Conservation (phyloP, 2,329 filamentous ascomycete genomes). For the Leptographium lundbergii region DNA sequence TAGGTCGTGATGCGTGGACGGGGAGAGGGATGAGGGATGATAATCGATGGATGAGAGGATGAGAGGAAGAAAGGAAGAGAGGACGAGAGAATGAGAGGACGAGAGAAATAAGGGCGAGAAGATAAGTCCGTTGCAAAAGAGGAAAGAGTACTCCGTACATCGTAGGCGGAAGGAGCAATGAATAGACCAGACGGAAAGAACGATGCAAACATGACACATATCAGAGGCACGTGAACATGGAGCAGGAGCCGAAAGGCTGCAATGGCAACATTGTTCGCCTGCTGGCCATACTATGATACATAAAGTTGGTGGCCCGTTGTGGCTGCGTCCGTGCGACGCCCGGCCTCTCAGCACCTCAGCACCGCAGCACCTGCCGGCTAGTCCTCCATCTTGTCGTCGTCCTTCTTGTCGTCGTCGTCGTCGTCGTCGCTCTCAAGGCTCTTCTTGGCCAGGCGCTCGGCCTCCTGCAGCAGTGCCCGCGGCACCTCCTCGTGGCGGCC, state of each 20-base stretch:
- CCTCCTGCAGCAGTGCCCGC: conserved; percentile 79
- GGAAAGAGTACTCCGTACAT: not conserved
- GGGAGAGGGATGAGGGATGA: not conserved
- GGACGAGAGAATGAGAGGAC: not conserved
- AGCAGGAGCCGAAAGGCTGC: not conserved
- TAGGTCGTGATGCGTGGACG: not conserved
- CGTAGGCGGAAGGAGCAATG: not conserved
- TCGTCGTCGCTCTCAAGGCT: conserved; percentile 79
- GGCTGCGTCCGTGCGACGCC: too few species aligned
- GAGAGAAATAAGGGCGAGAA: not conserved
- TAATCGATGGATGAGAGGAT: not conserved
- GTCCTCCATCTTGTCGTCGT: conserved; percentile 81
- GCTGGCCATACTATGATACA: not conserved
- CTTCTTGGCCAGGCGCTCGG: conserved; percentile 84
- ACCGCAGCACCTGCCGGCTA: conserved; percentile 27
- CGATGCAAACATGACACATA: not conserved
- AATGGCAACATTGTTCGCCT: not conserved
- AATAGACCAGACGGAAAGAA: not conserved
- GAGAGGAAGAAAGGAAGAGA: not conserved
- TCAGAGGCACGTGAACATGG: not conserved
- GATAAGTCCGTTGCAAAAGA: not conserved
- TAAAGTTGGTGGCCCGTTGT: too few species aligned
- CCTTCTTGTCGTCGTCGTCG: conserved; percentile 52
- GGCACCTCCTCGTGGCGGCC: conserved; percentile 89
- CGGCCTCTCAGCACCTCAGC: too few species aligned